These are phyloP conservation scores for Macrolepiota dolichaula DNA, from an alignment of 768 basidiomycete species.

Conservation along the genomic window DNA sequence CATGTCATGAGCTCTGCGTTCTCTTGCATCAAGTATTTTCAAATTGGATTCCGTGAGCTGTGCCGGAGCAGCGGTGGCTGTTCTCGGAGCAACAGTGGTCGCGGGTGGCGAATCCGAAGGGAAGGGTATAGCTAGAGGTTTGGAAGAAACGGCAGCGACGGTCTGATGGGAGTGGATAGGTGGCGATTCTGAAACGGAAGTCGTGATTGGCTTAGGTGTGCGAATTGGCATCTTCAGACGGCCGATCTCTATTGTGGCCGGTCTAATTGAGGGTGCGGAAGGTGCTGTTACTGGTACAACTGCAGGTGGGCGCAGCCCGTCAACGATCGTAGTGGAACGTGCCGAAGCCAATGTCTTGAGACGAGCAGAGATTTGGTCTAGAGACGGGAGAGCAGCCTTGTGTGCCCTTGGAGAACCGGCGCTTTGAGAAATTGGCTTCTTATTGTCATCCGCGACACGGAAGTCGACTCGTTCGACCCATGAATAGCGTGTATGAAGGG, in stretches of 20 bases:
- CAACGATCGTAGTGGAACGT: slow-evolving; percentile 10
- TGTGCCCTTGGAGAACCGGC: slow-evolving; percentile 15
- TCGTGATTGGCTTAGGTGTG: slow-evolving; percentile 19
- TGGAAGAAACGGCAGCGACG: slow-evolving; percentile 27
- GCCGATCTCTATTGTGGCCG: slow-evolving; percentile 32
- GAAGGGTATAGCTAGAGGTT: slow-evolving; percentile 29
- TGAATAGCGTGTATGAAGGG: slow-evolving; percentile 29
- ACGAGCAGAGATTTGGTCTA: slow-evolving; percentile 74
- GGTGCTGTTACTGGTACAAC: slow-evolving; percentile 19
- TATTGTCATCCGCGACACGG: slow-evolving; percentile 33
- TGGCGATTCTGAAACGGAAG: slow-evolving; percentile 22
- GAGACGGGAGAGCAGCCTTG: slow-evolving; percentile 48
- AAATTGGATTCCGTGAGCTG: slow-evolving; percentile 54
- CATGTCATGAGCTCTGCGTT: slow-evolving; percentile 61
- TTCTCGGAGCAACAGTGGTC: slow-evolving; percentile 45
- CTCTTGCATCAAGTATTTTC: slow-evolving; percentile 48
- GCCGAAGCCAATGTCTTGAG: slow-evolving; percentile 32
- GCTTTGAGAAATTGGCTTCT: slow-evolving; percentile 14
- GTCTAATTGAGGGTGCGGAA: slow-evolving; percentile 19
- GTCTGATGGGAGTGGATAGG: slow-evolving; percentile 20
- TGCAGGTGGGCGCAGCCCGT: slow-evolving; percentile 13
- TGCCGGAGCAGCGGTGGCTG: slow-evolving; percentile 36
- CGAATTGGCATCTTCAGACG: slow-evolving; percentile 41
- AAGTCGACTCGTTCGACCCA: slow-evolving; percentile 74
- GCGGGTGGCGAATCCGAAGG: slow-evolving; percentile 44